Evolutionary conservation across 208 protist genomes (phyloP), one percentile per base, ranked within the genome.

Genomic region (Leishmania gerbilli): DNA sequence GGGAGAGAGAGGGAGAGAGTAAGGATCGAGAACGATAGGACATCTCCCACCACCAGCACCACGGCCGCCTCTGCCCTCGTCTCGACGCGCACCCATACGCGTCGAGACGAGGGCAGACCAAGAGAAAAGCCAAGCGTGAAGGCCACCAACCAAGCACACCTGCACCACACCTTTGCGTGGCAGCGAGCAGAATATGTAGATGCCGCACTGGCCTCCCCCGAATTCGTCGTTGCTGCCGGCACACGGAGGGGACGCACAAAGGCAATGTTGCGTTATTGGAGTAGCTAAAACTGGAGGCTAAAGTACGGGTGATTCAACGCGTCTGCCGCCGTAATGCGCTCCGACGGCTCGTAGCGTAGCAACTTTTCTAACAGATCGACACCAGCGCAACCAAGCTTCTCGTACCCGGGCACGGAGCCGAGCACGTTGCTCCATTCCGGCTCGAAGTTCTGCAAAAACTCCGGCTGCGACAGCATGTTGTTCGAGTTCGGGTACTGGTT

Each of bases 261-360:
- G n/a, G 31, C 0, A 40, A 9, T 7, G 31, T 24, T 3, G 49
- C 8, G 2, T 37, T 53, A 40, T 71, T 15, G 21, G 17, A 13
- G 27, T 71, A 11, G 76, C 62, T 86, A 93, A 78, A 95, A 95
- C 58, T 89, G 83, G 15, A 91, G 72, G 62, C 79, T 85, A 72
- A 98, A 98, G 79, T 96, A 97, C 34, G 90, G 91, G 79, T 98
- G 95, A 62, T 95, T 88, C 75, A 98, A 80, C 31, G 95, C 95
- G 24, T 97, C 84, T n/a, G 83, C 87, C n/a, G 92, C 93, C 15
- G 88, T 92, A 42, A 97, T 84, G 60, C 95, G 92, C 77, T 94
- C 87, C 19, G 67, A 53, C 49, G 95, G 95, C 72, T 97, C 89
- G 79, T 95, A 98, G 42, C 77, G 85, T 21, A 98, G 81, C 79